Evolutionary conservation across 2,329 filamentous ascomycete species (phyloP), one percentile per base, ranked within the genome.

Genomic region (Fusarium transvaalense): DNA sequence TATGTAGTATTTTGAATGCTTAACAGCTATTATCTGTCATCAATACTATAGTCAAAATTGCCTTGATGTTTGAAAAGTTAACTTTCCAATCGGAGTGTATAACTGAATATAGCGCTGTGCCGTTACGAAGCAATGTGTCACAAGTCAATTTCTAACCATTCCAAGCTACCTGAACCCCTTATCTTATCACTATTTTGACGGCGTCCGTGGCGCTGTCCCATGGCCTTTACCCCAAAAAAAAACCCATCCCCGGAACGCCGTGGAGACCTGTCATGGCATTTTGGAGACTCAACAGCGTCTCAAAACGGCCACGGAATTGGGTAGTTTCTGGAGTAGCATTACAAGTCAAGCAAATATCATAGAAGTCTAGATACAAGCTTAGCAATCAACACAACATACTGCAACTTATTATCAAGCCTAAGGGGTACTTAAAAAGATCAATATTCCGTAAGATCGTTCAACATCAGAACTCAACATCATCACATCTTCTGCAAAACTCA

Each of bases 341-440:
- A 8, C 2, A 5, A 1, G 13, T 2, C 4, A 2, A 6, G 6
- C 0, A 2, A 15, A 10, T 0, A 38, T 2, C 3, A 27, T 25
- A 0, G 5, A 12, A 2, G 19, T 2, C 10, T 35, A 4, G 5
- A n/a, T 0, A 14, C 9, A 35, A 19, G 46, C 17, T 48, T 48
- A 48, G 5, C 3, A 48, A 48, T 35, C 46, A 47, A 34, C 1
- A 15, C 2, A 12, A 10, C 10, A 29, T 4, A 10, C 2, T 25
- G 3, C 17, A 6, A 2, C 3, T 12, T 10, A 8, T 17, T 6
- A n/a, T 2, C 6, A 4, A 7, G 9, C 2, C 10, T 10, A 17
- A 25, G 8, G 10, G 10, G 5, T 21, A 61, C 27, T 38, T 53
- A 45, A 61, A 19, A 5, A 21, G 5, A 13, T 2, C 1, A 1